A percentile compares a stretch with the other conserved stretches of the same genome.
phyloP scores from a whole-genome alignment of 2,329 filamentous ascomycete genomes.

The Whalleya microplaca region DNA sequence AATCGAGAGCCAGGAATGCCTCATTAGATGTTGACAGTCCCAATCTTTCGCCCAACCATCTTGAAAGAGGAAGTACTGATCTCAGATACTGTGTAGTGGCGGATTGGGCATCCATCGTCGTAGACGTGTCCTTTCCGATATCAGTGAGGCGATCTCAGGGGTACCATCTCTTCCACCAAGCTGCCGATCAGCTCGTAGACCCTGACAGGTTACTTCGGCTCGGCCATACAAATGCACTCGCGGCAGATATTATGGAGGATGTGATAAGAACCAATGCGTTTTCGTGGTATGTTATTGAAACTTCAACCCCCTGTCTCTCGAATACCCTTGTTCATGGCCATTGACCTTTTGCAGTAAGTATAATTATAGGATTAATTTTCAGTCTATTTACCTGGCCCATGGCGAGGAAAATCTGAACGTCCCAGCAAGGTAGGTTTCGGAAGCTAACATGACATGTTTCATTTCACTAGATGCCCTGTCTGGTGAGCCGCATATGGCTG shows the following conservation, averaged over 20 bases:
- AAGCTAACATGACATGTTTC: neutral
- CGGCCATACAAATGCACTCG: conserved; percentile 31
- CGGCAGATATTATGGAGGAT: conserved; percentile 38
- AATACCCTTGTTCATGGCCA: neutral
- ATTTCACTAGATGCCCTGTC: conserved; percentile 22
- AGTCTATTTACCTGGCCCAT: too few relatives aligned
- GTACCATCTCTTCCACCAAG: conserved; percentile 35
- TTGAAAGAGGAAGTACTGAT: neutral
- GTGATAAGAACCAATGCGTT: conserved; percentile 43
- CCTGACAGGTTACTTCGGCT: conserved; percentile 35
- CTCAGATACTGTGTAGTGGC: conserved; percentile 24
- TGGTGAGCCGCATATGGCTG: conserved; percentile 29
- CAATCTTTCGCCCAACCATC: neutral
- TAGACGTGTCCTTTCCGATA: conserved; percentile 37
- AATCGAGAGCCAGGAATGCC: too few relatives aligned
- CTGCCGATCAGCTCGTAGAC: conserved; percentile 34
- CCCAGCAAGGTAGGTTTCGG: neutral
- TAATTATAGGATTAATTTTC: neutral
- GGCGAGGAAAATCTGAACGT: neutral
- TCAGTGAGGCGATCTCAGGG: conserved; percentile 35
- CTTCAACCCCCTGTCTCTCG: neutral
- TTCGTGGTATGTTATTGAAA: conserved; percentile 10
- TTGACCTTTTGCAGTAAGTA: neutral
- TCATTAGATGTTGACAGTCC: too few relatives aligned
- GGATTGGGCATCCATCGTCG: conserved; percentile 39